phyloP scores from a whole-genome alignment of 208 protist genomes.

The Crithidia fasciculata region DNA sequence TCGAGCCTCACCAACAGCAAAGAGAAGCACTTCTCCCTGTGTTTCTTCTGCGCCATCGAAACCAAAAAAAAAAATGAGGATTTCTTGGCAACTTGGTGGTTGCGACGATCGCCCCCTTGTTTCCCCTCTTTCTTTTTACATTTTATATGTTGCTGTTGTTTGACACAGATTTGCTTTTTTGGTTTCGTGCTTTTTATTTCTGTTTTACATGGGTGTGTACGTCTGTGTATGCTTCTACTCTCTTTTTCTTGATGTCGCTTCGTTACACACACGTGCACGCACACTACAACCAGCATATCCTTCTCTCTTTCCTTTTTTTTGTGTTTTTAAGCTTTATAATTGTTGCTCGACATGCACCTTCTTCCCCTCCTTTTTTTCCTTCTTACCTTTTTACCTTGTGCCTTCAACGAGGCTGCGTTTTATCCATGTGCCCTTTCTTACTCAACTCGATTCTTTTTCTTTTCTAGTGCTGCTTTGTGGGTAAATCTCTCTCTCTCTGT shows the following conservation, averaged over 20 bases:
- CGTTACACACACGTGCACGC: not conserved
- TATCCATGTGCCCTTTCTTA: not conserved
- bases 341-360: not conserved
- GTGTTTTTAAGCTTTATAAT: not conserved
- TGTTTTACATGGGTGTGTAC: not conserved
- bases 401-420: too few relatives aligned
- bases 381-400: not conserved
- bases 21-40: not conserved
- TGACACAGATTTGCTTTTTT: constrained; percentile 6
- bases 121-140: not conserved
- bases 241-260: constrained; percentile 1
- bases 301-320: constrained; percentile 1
- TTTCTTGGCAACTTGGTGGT: too few relatives aligned
- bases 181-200: not conserved
- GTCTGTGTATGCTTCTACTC: not conserved
- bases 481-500: too few relatives aligned
- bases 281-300: too few relatives aligned
- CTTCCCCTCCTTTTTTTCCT: not conserved
- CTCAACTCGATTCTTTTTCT: not conserved
- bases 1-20: not conserved
- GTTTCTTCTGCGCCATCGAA: not conserved
- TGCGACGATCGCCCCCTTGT: not conserved
- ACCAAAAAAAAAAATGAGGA: too few relatives aligned
- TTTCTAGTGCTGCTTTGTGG: too few relatives aligned
- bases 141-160: not conserved